Evolutionary conservation across 1,139 yeast genomes (phyloP), one percentile per base, ranked within the genome.

Genomic region (Blastobotrys illinoisensis): DNA sequence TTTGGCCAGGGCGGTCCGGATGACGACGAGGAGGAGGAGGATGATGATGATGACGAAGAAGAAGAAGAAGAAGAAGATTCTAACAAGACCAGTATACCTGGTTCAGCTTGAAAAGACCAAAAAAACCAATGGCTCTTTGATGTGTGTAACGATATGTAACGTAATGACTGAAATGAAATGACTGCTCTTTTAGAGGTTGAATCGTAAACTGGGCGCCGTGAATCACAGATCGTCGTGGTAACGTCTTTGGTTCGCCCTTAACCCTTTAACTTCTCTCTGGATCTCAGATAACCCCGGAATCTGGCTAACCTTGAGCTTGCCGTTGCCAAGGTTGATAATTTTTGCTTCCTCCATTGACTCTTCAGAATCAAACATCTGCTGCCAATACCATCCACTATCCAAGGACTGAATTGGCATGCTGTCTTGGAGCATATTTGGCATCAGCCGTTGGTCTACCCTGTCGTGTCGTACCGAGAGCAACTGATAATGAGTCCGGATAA

Each of bases 361-460:
- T 60, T 82, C 87, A n/a, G 82, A 75, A 67, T 96, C 88, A 96
- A 96, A 88, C 0, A 96, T 88, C 65, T 88, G 96, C 70, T 96
- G 88, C 96, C 96, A 89, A 44, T 88, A 73, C 95, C 95, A 88
- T 48, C 86, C 89, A 63, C 85, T 86, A 1, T 90, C 88, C 47
- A 88, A 73, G 19, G 95, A 85, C 64, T 75, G 79, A 24, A 89
- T 89, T 48, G 85, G 86, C 19, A 89, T 69, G 44, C 71, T 71
- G 32, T 76, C 65, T 69, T 93, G 99, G 62, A 91, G 64, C 66
- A 88, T 88, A 67, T 91, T 93, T 11, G 97, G 91, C 60, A 93
- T 78, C 68, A 93, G 98, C 67, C 90, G 98, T 66, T 90, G 98
- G n/a, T 89, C 78, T 56, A 93, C 74, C 0, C 97, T 89, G 24